Conservation (phyloP, 2,329 filamentous ascomycete genomes). For the Lasiodiplodia hormozganensis region DNA sequence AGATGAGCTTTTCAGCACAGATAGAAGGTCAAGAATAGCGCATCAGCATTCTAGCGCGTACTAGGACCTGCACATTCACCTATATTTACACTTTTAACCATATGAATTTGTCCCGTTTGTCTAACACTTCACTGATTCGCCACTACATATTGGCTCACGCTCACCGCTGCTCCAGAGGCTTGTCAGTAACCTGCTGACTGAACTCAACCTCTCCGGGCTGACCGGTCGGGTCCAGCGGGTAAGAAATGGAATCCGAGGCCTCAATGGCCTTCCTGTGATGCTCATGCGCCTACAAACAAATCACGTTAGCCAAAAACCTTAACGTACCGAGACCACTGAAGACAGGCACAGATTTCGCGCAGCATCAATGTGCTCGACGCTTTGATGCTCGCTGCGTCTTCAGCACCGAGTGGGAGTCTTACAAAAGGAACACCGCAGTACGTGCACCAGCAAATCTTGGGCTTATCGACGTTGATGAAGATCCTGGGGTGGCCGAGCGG, state of each 20-base stretch:
- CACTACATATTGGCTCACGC: background rate
- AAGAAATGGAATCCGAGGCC: constrained; percentile 79
- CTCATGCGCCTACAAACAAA: constrained; percentile 76
- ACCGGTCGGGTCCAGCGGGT: constrained; percentile 73
- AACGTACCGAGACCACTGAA: background rate
- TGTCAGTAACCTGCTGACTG: constrained; percentile 65
- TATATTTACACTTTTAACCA: constrained; percentile 16
- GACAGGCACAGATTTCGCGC: background rate
- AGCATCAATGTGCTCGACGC: background rate
- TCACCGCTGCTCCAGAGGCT: constrained; percentile 67
- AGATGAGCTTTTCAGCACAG: background rate
- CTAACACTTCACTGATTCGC: background rate
- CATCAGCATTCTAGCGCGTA: background rate
- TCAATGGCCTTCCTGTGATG: constrained; percentile 85
- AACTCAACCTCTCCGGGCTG: constrained; percentile 66
- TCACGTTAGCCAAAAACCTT: constrained; percentile 28
- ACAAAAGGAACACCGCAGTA: constrained; percentile 97
- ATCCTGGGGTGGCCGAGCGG: constrained; percentile 88
- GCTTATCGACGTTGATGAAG: constrained; percentile 98
- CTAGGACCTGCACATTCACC: constrained; percentile 9
- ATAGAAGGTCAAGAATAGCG: background rate
- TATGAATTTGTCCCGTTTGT: background rate
- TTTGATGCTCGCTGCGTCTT: background rate
- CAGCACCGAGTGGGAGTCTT: constrained; percentile 52
- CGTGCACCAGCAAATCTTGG: constrained; percentile 85